These are phyloP conservation scores for Allomyces macrogynus DNA, from an alignment of 192 early-diverging fungal species.

Conservation along the genomic window DNA sequence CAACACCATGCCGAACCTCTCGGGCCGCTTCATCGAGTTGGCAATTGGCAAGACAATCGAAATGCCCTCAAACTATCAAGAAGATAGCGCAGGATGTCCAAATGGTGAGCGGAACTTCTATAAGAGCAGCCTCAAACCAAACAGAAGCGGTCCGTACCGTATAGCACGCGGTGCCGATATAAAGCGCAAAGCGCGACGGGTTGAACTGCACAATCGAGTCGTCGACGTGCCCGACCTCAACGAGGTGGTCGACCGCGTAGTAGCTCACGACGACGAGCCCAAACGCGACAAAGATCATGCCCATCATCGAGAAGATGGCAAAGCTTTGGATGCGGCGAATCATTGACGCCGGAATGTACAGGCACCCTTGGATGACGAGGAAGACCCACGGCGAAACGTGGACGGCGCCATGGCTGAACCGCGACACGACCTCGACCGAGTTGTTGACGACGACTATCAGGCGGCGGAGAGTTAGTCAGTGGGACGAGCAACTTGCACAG, in stretches of 20 bases:
- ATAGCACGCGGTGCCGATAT: conserved; percentile 27
- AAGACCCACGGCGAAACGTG: conserved; percentile 8
- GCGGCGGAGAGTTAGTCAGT: no score
- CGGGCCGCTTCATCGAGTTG: conserved; percentile 27
- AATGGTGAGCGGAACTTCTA: no score
- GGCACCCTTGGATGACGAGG: conserved; percentile 48
- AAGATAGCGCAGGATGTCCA: no score
- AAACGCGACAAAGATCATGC: conserved; percentile 49
- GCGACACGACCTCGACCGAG: no score
- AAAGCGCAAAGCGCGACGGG: conserved; percentile 33
- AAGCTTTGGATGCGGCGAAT: conserved; percentile 43
- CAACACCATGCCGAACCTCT: conserved; percentile 27
- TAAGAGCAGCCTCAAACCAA: no score
- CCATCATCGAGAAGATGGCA: conserved; percentile 28
- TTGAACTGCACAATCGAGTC: conserved; percentile 37
- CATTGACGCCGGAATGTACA: conserved; percentile 47
- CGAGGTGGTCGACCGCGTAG: conserved; percentile 23
- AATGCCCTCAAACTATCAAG: conserved; percentile 26
- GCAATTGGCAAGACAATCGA: conserved; percentile 36
- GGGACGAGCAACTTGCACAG: no score
- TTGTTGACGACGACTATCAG: no score
- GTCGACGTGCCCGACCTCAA: conserved; percentile 14
- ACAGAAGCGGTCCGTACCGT: conserved; percentile 3
- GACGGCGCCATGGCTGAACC: no score
- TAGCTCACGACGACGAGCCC: conserved; percentile 47